Evolutionary conservation across 2,329 filamentous ascomycete genomes (phyloP).

Genomic region (Mariannaea elegans): DNA sequence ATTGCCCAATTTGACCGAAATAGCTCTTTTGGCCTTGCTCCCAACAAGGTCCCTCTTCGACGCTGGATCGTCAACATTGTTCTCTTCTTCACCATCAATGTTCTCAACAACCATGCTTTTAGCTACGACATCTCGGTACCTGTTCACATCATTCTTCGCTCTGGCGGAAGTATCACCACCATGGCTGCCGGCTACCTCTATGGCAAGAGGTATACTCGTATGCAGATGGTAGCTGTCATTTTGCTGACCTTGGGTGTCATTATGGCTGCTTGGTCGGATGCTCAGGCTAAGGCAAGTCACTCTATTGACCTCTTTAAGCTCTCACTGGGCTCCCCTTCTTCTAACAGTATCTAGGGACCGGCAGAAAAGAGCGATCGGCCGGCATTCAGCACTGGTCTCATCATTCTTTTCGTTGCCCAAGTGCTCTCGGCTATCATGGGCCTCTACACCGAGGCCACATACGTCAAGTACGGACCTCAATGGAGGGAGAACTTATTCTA

Average conservation of each 20-base stretch:
- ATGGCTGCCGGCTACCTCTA: conserved; percentile 89
- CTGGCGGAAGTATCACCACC: conserved; percentile 94
- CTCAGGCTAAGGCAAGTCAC: conserved; percentile 76
- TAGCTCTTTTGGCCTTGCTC: conserved; percentile 76
- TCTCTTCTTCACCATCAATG: conserved; percentile 92
- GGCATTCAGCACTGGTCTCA: conserved; percentile 70
- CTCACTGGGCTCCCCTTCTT: conserved; percentile 4
- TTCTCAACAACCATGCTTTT: conserved; percentile 97
- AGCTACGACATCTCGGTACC: conserved; percentile 96
- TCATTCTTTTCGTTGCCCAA: conserved; percentile 87
- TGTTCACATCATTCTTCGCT: conserved; percentile 94
- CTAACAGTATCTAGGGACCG: conserved; percentile 21
- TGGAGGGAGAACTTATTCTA: conserved; percentile 99
- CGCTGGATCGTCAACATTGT: conserved; percentile 90
- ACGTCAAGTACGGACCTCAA: conserved; percentile 83
- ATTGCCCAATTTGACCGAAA: conserved; percentile 76
- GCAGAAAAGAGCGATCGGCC: conserved; percentile 35
- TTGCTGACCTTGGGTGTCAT: conserved; percentile 88
- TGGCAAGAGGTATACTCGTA: conserved; percentile 82
- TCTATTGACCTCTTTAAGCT: neutral
- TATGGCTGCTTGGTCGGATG: conserved; percentile 88
- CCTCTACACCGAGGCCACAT: conserved; percentile 91
- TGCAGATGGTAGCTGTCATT: conserved; percentile 83
- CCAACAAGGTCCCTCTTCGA: conserved; percentile 81
- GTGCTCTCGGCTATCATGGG: conserved; percentile 93